phyloP scores from a whole-genome alignment of 768 basidiomycete genomes.

The Hypholoma sublateritium region DNA sequence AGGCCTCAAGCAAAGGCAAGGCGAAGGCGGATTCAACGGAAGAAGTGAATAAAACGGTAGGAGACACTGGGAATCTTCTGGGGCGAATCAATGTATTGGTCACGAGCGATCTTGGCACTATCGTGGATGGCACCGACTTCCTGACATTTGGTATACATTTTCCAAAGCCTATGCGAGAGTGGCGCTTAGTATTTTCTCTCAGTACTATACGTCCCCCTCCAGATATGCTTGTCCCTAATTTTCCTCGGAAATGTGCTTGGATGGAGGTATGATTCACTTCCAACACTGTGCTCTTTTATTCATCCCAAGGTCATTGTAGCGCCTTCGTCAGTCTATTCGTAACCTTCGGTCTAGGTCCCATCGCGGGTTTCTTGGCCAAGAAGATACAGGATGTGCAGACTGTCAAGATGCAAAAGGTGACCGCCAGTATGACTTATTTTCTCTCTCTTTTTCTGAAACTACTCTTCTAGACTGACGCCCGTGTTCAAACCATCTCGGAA shows the following conservation, averaged over 20 bases:
- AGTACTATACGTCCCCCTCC: constrained; percentile 39
- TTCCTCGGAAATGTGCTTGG: constrained; percentile 47
- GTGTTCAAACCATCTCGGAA: constrained; percentile 66
- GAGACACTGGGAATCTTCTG: constrained; percentile 43
- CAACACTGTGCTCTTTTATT: not conserved
- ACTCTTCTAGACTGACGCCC: constrained; percentile 41
- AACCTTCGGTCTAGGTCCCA: constrained; percentile 50
- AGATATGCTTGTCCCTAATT: constrained; percentile 34
- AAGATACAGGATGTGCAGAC: constrained; percentile 46
- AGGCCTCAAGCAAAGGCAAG: not conserved
- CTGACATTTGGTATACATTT: constrained; percentile 21
- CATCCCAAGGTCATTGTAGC: constrained; percentile 22
- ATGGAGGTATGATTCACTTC: constrained; percentile 34
- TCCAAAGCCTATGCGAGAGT: not conserved
- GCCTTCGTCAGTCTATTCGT: constrained; percentile 56
- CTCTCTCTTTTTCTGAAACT: not conserved
- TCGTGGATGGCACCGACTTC: constrained; percentile 35
- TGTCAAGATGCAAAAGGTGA: constrained; percentile 47
- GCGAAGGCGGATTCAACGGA: constrained; percentile 7
- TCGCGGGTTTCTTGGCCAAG: constrained; percentile 57
- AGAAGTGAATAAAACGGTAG: constrained; percentile 10
- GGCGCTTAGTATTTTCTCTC: not conserved
- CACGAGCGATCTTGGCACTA: constrained; percentile 54
- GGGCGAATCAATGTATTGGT: constrained; percentile 80
- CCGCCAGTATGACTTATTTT: not conserved